Percentiles rank a stretch among this genome's conserved stretches.
phyloP scores from a whole-genome alignment of 2,329 filamentous ascomycete genomes.

The Botrytis cinerea region DNA sequence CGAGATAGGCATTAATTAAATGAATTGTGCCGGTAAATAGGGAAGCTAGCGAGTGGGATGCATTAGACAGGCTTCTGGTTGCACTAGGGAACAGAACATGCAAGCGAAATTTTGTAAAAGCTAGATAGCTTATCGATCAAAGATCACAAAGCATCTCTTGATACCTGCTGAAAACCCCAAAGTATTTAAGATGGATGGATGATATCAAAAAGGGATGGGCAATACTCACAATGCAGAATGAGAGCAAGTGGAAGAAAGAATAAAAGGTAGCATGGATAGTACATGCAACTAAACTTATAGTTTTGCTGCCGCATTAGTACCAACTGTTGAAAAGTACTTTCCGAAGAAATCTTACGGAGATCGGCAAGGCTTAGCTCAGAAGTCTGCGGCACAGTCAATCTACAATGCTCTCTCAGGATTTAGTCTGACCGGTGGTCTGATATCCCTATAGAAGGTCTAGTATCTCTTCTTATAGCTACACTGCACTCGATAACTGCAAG shows the following conservation, averaged over 20 bases:
- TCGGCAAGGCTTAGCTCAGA: neutral
- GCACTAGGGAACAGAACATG: too few relatives aligned
- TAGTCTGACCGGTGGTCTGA: neutral
- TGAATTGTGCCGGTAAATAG: too few relatives aligned
- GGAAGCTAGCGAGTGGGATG: too few relatives aligned
- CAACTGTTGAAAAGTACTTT: neutral
- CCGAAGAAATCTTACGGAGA: neutral
- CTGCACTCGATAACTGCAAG: neutral
- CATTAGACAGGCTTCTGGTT: too few relatives aligned
- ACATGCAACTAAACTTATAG: neutral
- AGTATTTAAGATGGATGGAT: slow-evolving; percentile 34
- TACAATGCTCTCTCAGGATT: too few relatives aligned
- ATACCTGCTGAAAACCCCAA: slow-evolving; percentile 34
- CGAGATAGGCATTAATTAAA: too few relatives aligned
- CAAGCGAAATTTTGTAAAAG: too few relatives aligned
- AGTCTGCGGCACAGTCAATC: neutral
- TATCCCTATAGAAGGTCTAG: neutral
- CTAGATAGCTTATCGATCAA: neutral
- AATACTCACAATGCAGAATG: slow-evolving; percentile 33
- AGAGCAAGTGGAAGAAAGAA: slow-evolving; percentile 24
- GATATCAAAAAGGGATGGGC: slow-evolving; percentile 34
- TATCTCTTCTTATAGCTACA: neutral
- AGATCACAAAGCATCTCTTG: slow-evolving; percentile 23
- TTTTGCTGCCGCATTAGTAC: neutral
- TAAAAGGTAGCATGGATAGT: neutral